These are phyloP conservation scores for Colletotrichum sp. DNA, from an alignment of 2,329 filamentous ascomycete genomes.

Conservation along the genomic window DNA sequence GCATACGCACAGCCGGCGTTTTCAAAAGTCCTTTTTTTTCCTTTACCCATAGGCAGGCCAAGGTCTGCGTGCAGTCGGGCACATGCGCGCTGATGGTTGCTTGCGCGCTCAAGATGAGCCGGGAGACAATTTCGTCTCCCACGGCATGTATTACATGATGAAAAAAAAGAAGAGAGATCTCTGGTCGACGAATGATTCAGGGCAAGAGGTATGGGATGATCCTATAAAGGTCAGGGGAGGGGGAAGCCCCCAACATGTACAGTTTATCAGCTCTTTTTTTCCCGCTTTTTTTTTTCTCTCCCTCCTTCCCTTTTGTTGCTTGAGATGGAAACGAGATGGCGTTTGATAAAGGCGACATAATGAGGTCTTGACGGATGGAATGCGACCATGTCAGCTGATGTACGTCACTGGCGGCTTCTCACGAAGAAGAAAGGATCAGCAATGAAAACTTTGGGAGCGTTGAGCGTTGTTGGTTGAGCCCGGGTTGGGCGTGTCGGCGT, in stretches of 20 bases:
- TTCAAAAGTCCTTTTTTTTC: background rate
- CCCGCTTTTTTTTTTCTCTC: background rate
- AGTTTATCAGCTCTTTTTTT: background rate
- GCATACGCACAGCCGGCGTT: conserved; percentile 5
- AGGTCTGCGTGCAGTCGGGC: conserved; percentile 11
- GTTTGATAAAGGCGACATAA: conserved; percentile 16
- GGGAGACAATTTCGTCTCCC: background rate
- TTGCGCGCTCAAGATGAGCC: background rate
- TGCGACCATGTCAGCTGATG: conserved; percentile 4
- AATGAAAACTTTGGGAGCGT: conserved; percentile 19
- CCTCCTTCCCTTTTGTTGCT: background rate
- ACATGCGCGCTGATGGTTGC: conserved; percentile 2
- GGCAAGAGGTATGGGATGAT: background rate
- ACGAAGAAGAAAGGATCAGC: conserved; percentile 8
- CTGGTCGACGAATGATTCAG: background rate
- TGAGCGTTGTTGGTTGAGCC: conserved; percentile 16
- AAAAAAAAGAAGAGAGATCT: background rate
- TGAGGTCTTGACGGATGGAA: conserved; percentile 16
- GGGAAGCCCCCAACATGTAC: background rate
- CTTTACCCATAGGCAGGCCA: background rate
- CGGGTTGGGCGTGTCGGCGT: conserved; percentile 13
- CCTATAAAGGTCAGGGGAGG: background rate
- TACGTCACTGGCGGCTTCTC: background rate
- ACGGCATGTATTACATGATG: conserved; percentile 1
- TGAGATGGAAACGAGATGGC: conserved; percentile 19